Evolutionary conservation across 2,329 filamentous ascomycete genomes (phyloP), one percentile per base, ranked within the genome.

Genomic region (Ophiostoma ulmi): DNA sequence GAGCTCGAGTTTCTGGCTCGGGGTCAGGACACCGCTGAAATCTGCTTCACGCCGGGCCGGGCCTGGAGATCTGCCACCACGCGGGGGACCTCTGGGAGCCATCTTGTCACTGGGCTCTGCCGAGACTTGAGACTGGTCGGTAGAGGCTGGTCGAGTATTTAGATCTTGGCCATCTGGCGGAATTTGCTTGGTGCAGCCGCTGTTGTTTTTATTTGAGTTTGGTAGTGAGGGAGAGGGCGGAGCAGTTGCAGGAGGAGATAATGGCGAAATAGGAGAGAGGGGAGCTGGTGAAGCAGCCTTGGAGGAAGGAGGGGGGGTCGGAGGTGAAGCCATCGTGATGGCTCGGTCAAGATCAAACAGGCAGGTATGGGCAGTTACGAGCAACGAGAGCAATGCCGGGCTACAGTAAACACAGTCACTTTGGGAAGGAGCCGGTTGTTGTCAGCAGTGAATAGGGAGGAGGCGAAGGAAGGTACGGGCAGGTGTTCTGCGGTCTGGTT

Each of bases 1-100:
- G 58, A 90, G 77, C 71, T 88, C 86, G 41, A 80, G 80, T 74
- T 81, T 83, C 75, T 88, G 85, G 1, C 81, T 78, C 5, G 77
- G 65, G 26, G 78, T 84, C 52, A 88, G 77, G 69, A 85, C 76
- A 36, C 80, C 80, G 69, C 82, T 86, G 73, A 88, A 74, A 72
- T 88, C 85, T 58, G 84, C 81, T 52, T 84, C 79, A 22, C 83
- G 81, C 71, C 81, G 82, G 71, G 78, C 76, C 58, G 76, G 75
- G 20, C 22, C 41, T 2, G 66, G 20, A 7, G 68, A 20, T n/a
- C 71, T 52, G 20, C 70, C 63, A n/a, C 69, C 70, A 11, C 74
- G 72, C 36, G 72, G 74, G 1, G 72, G 39, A 31, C 52, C 65
- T 61, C 73, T 69, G 2, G 72, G 72, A 2, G 72, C 64, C 74